These are phyloP conservation scores for Pelargonium australe DNA, from an alignment of 441 rosid species.

Conservation along the genomic window DNA sequence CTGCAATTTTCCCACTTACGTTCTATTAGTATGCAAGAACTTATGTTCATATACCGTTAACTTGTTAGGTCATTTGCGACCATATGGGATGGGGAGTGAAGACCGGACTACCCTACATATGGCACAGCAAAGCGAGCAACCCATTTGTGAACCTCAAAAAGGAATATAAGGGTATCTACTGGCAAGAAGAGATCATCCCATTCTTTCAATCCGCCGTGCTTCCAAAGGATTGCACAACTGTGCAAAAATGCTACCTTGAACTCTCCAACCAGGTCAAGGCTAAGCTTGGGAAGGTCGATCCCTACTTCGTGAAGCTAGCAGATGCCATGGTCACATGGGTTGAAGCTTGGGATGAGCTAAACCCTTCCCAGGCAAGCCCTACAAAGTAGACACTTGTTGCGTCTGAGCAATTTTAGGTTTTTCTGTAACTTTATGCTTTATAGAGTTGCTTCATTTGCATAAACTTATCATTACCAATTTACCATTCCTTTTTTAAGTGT, in stretches of 20 bases:
- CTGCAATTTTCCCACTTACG: no score
- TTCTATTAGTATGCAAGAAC: neutral
- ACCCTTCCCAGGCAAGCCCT: slow-evolving; percentile 28
- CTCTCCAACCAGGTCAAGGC: slow-evolving; percentile 74
- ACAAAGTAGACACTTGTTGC: no score
- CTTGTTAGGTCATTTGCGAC: slow-evolving; percentile 69
- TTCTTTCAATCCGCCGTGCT: slow-evolving; percentile 69
- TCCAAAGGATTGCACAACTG: slow-evolving; percentile 71
- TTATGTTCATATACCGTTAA: neutral
- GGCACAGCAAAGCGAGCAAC: slow-evolving; percentile 95
- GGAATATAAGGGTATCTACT: slow-evolving; percentile 30
- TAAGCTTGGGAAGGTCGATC: slow-evolving; percentile 65
- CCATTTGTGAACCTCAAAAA: slow-evolving; percentile 48
- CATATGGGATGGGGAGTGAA: slow-evolving; percentile 84
- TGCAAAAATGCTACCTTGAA: slow-evolving; percentile 83
- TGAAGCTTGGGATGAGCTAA: slow-evolving; percentile 93
- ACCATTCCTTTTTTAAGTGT: no score
- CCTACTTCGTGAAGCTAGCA: slow-evolving; percentile 80
- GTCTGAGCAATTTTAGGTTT: no score
- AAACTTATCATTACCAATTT: no score
- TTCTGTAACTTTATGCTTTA: no score
- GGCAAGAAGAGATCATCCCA: slow-evolving; percentile 99
- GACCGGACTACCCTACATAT: slow-evolving; percentile 88
- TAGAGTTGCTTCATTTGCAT: no score
- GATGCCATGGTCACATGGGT: slow-evolving; percentile 98